Conservation (phyloP, 2,329 filamentous ascomycete genomes). For the Golovinomyces cichoracearum region DNA sequence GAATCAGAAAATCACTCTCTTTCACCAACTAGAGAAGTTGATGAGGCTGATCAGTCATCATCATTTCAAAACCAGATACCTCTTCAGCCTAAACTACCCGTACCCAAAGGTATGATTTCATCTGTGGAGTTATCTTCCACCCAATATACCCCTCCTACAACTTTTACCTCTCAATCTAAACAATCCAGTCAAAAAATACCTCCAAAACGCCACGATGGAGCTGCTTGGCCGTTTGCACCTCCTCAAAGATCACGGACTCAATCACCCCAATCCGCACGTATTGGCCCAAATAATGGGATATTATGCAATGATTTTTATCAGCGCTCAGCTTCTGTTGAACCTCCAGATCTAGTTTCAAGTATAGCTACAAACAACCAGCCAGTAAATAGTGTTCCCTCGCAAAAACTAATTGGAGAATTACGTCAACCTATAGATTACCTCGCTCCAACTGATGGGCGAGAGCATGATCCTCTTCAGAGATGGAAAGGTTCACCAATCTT, state of each 20-base stretch:
- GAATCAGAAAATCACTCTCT: constrained; percentile 27
- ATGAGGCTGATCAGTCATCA: constrained; percentile 24
- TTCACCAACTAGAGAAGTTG: constrained; percentile 34
- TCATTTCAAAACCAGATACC: constrained; percentile 7
- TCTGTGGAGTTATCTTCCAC: constrained; percentile 25
- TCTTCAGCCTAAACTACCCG: constrained; percentile 11
- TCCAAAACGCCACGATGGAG: constrained; percentile 14
- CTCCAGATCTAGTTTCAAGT: constrained; percentile 7
- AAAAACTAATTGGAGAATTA: constrained; percentile 26
- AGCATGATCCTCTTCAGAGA: constrained; percentile 53
- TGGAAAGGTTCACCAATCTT: constrained; percentile 82
- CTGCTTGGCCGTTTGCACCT: constrained; percentile 20
- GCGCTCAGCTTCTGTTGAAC: constrained; percentile 25
- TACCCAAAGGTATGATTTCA: constrained; percentile 14
- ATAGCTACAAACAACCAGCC: neutral
- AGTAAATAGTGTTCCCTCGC: neutral
- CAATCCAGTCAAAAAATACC: constrained; percentile 25
- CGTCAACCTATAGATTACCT: constrained; percentile 28
- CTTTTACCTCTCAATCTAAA: constrained; percentile 30
- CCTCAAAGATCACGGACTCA: constrained; percentile 36
- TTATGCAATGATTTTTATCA: constrained; percentile 18
- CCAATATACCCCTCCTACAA: constrained; percentile 16
- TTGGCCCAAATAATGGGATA: constrained; percentile 20
- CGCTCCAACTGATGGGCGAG: constrained; percentile 36
- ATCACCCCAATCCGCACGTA: constrained; percentile 30